phyloP scores from a whole-genome alignment of 1,284 basidiomycete genomes.

The Puccinia polysora region DNA sequence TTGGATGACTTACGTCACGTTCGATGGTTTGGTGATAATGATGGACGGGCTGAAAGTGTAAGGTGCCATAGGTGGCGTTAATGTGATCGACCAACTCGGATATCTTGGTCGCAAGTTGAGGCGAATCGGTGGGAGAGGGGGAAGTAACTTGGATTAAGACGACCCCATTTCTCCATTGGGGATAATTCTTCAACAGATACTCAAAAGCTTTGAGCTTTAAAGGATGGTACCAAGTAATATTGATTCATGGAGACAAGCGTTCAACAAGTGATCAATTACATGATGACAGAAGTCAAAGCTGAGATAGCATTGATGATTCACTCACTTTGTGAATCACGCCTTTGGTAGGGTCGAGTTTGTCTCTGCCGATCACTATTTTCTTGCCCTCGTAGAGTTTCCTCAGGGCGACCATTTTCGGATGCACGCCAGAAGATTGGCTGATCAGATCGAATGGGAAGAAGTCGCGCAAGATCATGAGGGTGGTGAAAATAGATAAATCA shows the following conservation, averaged over 20 bases:
- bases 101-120: constrained; percentile 86
- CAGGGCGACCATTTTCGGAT: constrained; percentile 81
- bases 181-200: constrained; percentile 86
- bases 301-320: no score
- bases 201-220: constrained; percentile 91
- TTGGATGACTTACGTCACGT: constrained; percentile 49
- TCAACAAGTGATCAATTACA: no score
- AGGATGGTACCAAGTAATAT: no score
- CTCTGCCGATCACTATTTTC: constrained; percentile 98
- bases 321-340: constrained; percentile 88
- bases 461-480: background rate
- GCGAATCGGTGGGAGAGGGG: constrained; percentile 86
- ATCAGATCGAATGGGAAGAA: background rate
- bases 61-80: constrained; percentile 88
- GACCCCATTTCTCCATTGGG: constrained; percentile 79
- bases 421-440: constrained; percentile 72
- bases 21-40: constrained; percentile 98
- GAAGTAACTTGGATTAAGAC: constrained; percentile 77
- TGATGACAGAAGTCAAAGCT: no score
- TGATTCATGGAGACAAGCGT: no score
- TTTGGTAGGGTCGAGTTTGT: constrained; percentile 97
- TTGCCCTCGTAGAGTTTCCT: constrained; percentile 84
- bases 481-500: background rate
- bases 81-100: constrained; percentile 94
- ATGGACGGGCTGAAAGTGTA: constrained; percentile 97